phyloP scores from a whole-genome alignment of 2,329 filamentous ascomycete species.

The Cladophialophora immunda region DNA sequence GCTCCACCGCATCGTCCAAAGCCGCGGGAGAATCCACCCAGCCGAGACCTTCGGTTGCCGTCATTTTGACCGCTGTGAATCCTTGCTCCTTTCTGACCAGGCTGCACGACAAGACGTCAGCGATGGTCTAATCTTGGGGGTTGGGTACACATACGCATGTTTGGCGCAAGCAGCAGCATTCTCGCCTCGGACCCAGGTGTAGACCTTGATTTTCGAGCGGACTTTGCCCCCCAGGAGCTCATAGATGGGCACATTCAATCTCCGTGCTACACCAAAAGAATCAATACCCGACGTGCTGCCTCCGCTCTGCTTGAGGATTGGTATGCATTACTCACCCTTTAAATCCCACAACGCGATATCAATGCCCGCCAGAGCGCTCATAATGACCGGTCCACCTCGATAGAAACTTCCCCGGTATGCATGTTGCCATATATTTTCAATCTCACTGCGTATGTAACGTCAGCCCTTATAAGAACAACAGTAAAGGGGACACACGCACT shows the following conservation, averaged over 20 bases:
- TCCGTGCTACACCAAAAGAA: conserved; percentile 15
- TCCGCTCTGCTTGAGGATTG: conserved; percentile 15
- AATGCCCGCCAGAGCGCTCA: conserved; percentile 19
- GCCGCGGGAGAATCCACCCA: conserved; percentile 20
- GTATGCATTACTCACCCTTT: conserved; percentile 10
- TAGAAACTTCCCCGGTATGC: conserved; percentile 20
- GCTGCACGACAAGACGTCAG: conserved; percentile 17
- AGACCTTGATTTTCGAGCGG: conserved; percentile 22
- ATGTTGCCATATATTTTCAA: conserved; percentile 21
- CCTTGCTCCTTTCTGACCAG: conserved; percentile 16
- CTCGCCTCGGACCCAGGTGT: conserved; percentile 17
- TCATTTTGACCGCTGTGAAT: conserved; percentile 18
- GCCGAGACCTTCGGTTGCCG: conserved; percentile 19
- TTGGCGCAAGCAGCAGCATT: conserved; percentile 18
- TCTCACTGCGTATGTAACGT: conserved; percentile 16
- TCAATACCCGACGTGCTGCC: conserved; percentile 7
- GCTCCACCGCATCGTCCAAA: conserved; percentile 18
- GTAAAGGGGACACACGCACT: conserved; percentile 16
- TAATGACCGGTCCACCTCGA: conserved; percentile 20
- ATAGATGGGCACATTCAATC: conserved; percentile 21
- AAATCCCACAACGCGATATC: conserved; percentile 20
- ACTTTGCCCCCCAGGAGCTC: conserved; percentile 14
- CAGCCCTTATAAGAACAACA: neutral
- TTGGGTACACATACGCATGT: conserved; percentile 14
- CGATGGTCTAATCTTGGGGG: conserved; percentile 5